Conservation (phyloP, 2,329 filamentous ascomycete species). For the Neoscytalidium dimidiatum region DNA sequence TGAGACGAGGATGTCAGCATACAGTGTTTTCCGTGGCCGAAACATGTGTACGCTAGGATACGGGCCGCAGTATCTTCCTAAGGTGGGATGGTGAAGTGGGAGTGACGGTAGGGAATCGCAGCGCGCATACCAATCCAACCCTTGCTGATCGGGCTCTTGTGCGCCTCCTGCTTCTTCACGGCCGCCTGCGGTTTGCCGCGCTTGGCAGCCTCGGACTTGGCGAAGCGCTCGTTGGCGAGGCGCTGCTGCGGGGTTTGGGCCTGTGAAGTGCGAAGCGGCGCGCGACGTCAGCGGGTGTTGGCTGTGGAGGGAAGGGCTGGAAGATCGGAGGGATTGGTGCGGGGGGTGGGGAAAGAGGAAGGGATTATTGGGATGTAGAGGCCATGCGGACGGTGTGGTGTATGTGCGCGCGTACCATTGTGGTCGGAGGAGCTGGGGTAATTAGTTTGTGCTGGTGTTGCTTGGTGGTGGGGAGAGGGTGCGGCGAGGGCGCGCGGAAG, state of each 20-base stretch:
- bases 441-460: background rate
- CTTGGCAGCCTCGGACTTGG: conserved; percentile 69
- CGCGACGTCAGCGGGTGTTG: background rate
- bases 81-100: too few species aligned
- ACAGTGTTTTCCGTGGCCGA: background rate
- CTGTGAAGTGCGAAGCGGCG: conserved; percentile 42
- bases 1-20: background rate
- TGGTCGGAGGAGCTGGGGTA: background rate
- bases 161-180: conserved; percentile 55
- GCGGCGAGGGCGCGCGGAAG: conserved; percentile 5
- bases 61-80: too few species aligned
- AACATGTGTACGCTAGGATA: too few species aligned
- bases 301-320: background rate
- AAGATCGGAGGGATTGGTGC: background rate
- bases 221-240: conserved; percentile 77
- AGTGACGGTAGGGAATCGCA: background rate
- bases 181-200: conserved; percentile 64
- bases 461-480: background rate
- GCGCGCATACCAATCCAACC: conserved; percentile 61
- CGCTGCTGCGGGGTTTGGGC: conserved; percentile 85
- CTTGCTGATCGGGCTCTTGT: conserved; percentile 57
- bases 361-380: background rate
- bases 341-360: background rate
- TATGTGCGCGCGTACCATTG: background rate
- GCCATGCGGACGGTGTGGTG: background rate